A percentile compares a stretch with the other conserved stretches of the same genome.
These are phyloP conservation scores for Phytophthora rubi DNA, from an alignment of 352 stramenopile species.

Conservation along the genomic window DNA sequence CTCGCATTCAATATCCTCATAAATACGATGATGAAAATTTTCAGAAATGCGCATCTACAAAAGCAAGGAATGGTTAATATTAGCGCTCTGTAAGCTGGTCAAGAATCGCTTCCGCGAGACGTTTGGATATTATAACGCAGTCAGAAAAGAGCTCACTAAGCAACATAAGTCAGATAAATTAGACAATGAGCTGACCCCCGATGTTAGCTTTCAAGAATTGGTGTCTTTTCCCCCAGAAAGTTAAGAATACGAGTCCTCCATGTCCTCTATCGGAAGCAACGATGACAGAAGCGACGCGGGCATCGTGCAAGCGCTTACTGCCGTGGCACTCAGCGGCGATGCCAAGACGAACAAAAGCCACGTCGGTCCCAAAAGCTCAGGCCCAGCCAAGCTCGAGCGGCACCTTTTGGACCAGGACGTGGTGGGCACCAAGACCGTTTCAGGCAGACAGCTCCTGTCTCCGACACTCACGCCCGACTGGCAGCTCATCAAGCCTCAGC, in stretches of 20 bases:
- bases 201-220: conserved; percentile 8
- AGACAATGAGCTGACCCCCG: conserved; percentile 8
- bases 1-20: no score
- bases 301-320: neutral
- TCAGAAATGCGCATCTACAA: no score
- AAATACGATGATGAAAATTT: no score
- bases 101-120: no score
- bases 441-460: neutral
- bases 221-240: neutral
- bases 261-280: neutral
- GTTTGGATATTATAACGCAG: no score
- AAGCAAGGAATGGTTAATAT: neutral
- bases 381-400: neutral
- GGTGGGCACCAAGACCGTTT: neutral
- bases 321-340: neutral
- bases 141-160: no score
- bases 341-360: neutral
- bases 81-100: neutral
- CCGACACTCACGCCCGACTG: neutral
- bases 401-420: neutral
- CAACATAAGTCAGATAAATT: neutral
- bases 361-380: neutral
- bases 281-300: neutral
- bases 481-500: neutral
- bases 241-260: neutral